Evolutionary conservation across 805 yeast genomes (phyloP), one percentile per base, ranked within the genome.

Genomic region (Komagataella phaffii): DNA sequence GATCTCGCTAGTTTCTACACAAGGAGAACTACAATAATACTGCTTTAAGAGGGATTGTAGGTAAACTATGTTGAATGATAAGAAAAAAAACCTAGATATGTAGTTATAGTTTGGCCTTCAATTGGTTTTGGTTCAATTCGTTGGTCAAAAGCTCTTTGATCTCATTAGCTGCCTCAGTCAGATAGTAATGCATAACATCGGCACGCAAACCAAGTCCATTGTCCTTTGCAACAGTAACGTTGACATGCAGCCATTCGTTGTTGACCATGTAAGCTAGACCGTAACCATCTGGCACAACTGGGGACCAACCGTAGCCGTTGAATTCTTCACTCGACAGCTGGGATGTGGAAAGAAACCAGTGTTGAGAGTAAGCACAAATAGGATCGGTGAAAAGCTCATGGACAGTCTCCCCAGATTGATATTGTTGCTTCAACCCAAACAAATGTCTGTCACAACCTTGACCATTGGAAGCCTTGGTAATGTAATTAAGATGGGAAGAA

Each of bases 271-370:
- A 91, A 7, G 96, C 97, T 56, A 88, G 75, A 6, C 98, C 99
- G 61, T 86, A 82, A 7, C 99, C 99, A 55, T 84, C 87, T 62
- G 90, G 96, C 59, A 85, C 81, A 49, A 93, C 98, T 66, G 95
- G 96, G 17, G 96, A 80, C 88, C 89, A 91, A 40, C 99, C 99
- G 75, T 90, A 91, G 47, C 95, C 90, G 64, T 88, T 88, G 69
- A 88, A 87, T 66, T 73, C 74, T 59, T 83, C 86, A 4, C 95
- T 85, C 7, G 93, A 85, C 57, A 91, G 74, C 68, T 91, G 98
- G 1, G 96, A 88, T 2, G 96, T 81, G 17, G 95, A 85, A 50
- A 91, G 66, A 65, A 76, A 82, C 99, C 99, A 91, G 48, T 86
- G 79, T 36, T 81, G 71, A 5, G 95, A 83, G 71, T 88, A 91